Base-by-base conservation (phyloP, 129 eudicot species). In the Apium graveolens region DNA sequence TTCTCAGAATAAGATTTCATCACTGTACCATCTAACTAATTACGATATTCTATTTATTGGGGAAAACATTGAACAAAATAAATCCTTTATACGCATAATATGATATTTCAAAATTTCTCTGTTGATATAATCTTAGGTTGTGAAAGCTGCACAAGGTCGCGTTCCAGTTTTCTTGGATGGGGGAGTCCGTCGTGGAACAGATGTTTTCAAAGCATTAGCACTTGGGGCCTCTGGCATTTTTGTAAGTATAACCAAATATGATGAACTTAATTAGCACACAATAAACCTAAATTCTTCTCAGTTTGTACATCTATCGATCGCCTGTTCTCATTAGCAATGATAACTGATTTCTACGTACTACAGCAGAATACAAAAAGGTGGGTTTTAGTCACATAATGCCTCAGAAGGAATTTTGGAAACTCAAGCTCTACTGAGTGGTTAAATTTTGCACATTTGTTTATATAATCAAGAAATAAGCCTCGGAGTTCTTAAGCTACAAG, bases 171-270 rank as follows among this genome's bases (percentile, higher is more conserved):
- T 94, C 86, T 79, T 94, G 71, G 98, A 94, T 81, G 98, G 98
- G 66, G 98, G 98, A 16, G 96, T 94, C 69, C 90, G 98, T 5
- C 97, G 98, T 78, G 98, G 98, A 70, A 94, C 98, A 11, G 98
- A 94, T 83, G 97, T 94, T 78, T 94, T 94, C 78, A 94, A 94
- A 87, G 98, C 98, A 55, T 79, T 94, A 71, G 98, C 98, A 53
- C 96, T 94, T 41, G 98, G 98, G 78, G 98, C 98, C 75, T 80
- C 97, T 42, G 97, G 96, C 76, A 89, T 94, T 32, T 91, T 94
- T 83, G 98, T 94, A 91, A 91, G 97, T 86, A 53, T 48, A 57
- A 26, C 41, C n/a, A 24, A 53, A 37, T 13, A 11, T 4, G 24
- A 74, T 46, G 34, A 74, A 74, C 20, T 12, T 17, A 20, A 72